Evolutionary conservation across 257 asterid genomes (phyloP).

Genomic region (Nicotiana noctiflora): DNA sequence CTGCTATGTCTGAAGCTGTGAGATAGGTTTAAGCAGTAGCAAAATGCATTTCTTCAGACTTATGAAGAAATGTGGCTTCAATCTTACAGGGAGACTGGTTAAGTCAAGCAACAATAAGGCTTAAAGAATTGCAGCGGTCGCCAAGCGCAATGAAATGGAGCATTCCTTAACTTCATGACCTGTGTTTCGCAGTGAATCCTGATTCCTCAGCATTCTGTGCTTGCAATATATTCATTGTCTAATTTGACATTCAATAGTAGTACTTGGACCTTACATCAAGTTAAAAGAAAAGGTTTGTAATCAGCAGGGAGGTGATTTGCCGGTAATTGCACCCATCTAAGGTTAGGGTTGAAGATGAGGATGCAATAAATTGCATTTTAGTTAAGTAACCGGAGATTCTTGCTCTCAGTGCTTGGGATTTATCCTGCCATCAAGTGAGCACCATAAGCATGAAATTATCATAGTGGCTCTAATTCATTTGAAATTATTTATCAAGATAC

Average conservation of each 20-base stretch:
- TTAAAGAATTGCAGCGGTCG: not conserved
- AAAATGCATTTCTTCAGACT: not conserved
- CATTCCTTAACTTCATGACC: not conserved
- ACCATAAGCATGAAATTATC: not conserved
- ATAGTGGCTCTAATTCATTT: not conserved
- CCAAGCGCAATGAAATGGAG: not conserved
- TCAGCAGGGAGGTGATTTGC: not conserved
- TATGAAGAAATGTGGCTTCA: not conserved
- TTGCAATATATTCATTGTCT: not conserved
- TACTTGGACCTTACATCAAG: not conserved
- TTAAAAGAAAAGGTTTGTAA: not conserved
- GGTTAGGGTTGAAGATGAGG: not conserved
- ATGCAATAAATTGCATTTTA: not conserved
- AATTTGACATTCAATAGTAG: not conserved
- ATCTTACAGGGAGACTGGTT: not conserved
- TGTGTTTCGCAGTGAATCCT: not conserved
- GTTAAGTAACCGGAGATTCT: not conserved
- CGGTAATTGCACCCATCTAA: not conserved
- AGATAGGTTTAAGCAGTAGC: not conserved
- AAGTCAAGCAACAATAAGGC: not conserved
- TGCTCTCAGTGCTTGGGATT: not conserved
- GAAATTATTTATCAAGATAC: not conserved
- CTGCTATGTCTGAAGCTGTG: not conserved
- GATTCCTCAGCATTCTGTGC: not conserved
- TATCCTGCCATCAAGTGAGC: not conserved